Base-by-base conservation (phyloP, 2,329 filamentous ascomycete genomes). In the Fusarium luffae region DNA sequence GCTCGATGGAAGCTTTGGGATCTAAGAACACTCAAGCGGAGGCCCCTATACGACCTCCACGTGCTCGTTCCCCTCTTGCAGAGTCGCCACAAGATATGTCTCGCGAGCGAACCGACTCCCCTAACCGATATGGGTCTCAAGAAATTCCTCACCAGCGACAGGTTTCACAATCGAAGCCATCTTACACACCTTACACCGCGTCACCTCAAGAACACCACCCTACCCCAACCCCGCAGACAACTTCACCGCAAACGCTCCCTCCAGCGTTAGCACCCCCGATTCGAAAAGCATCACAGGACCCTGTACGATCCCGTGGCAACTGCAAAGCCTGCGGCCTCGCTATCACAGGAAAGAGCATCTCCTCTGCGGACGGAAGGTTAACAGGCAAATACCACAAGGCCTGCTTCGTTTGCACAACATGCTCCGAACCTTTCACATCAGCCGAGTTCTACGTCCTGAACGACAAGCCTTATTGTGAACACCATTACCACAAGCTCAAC, bases 311-410 rank as follows among this genome's bases (percentile, higher is more conserved):
- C 18, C 91, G 93, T 59, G 93, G 93, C 4, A 89, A 88, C 67
- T 99, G 96, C 82, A 93, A 93, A 75, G 92, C 93, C 2, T 99
- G 96, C 79, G 85, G 88, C 5, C 83, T 91, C 47, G 83, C 86
- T 9, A 98, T 99, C 74, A 88, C 89, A 46, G 95, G 94, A 21
- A 98, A 98, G 81, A 97, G 94, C 2, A 90, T 99, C 61, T 97
- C 95, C 34, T 97, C 94, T 16, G 94, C 94, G 1, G 96, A 98
- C 74, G 96, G 96, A 18, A 90, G 94, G 25, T 84, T 99, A 25
- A 97, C 93, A 1, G 96, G 96, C 12, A 91, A 94, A 68, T 99
- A 97, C 79, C 96, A 99, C 84, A 97, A 97, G 79, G 88, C 91
- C 7, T 99, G 95, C 79, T 98, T 99, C 77, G 92, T 95, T 13